phyloP scores from a whole-genome alignment of 495 filamentous ascomycete species.

The Tuber magnatum region DNA sequence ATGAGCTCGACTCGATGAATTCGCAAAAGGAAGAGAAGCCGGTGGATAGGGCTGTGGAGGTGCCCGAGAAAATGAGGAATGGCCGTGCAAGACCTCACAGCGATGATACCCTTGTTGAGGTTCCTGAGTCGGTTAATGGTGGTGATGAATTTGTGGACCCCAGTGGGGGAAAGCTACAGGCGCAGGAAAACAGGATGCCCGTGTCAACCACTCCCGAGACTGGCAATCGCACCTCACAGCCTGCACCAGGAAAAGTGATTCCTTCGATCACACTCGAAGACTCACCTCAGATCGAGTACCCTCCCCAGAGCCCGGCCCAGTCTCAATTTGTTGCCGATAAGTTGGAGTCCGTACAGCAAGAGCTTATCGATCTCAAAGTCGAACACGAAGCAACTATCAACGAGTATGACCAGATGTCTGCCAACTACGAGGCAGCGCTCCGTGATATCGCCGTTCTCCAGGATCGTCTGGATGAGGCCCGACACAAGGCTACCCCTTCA shows the following conservation, averaged over 20 bases:
- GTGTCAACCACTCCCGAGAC: slow-evolving; percentile 12
- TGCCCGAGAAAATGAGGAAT: slow-evolving; percentile 23
- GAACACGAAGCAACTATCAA: slow-evolving; percentile 78
- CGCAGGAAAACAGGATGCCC: not conserved
- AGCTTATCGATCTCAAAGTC: slow-evolving; percentile 80
- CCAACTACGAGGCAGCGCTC: slow-evolving; percentile 86
- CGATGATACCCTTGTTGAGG: slow-evolving; percentile 30
- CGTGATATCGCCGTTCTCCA: slow-evolving; percentile 73
- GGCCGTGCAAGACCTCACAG: slow-evolving; percentile 9
- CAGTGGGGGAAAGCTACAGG: not conserved
- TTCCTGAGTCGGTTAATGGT: slow-evolving; percentile 21
- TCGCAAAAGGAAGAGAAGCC: slow-evolving; percentile 28
- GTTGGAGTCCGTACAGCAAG: slow-evolving; percentile 82
- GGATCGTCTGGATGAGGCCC: slow-evolving; percentile 75
- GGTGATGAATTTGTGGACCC: slow-evolving; percentile 18
- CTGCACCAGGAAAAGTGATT: slow-evolving; percentile 22
- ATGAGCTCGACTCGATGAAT: slow-evolving; percentile 79
- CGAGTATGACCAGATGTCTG: slow-evolving; percentile 73
- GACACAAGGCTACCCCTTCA: slow-evolving; percentile 54
- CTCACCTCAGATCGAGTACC: slow-evolving; percentile 42
- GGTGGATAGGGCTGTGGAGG: slow-evolving; percentile 35
- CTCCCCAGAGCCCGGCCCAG: slow-evolving; percentile 65
- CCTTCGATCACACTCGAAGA: slow-evolving; percentile 32
- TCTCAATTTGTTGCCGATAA: slow-evolving; percentile 84
- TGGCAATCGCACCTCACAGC: slow-evolving; percentile 21